These are phyloP conservation scores for Poa pratensis DNA, from an alignment of 176 grass and related monocot genomes.

Conservation along the genomic window DNA sequence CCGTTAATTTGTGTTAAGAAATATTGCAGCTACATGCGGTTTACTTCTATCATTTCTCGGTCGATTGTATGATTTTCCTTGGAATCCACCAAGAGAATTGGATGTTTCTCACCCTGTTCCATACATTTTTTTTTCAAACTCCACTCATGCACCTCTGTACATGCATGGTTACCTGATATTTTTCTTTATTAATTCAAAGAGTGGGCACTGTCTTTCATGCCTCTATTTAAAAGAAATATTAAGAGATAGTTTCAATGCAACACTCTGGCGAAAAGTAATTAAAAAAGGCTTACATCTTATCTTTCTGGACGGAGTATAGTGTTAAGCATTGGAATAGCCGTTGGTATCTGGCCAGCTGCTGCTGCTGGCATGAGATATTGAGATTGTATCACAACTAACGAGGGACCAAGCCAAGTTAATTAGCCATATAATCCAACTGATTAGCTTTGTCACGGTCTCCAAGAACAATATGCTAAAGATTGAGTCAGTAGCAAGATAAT, in stretches of 20 bases:
- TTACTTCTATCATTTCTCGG: not conserved
- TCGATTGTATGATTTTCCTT: not conserved
- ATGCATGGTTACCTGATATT: not conserved
- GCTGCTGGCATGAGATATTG: not conserved
- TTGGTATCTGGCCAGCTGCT: not conserved
- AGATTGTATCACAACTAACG: not conserved
- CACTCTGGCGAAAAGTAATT: too few relatives aligned
- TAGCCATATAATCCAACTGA: conserved; percentile 2
- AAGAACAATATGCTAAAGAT: conserved; percentile 21
- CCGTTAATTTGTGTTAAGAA: not conserved
- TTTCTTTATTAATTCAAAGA: not conserved
- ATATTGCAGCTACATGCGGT: not conserved
- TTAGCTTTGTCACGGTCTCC: conserved; percentile 11
- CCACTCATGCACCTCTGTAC: not conserved
- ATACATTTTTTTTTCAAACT: not conserved
- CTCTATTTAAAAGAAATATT: not conserved
- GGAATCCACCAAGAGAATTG: not conserved
- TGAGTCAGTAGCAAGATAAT: conserved; percentile 7
- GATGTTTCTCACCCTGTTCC: not conserved
- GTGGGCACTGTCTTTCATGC: not conserved
- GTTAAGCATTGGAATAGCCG: not conserved
- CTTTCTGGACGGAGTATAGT: too few relatives aligned
- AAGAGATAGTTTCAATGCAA: too few relatives aligned
- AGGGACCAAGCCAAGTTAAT: conserved; percentile 11
- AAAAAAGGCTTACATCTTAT: too few relatives aligned